Conservation (phyloP, 305 asterid genomes). For the Solanum hybrid region DNA sequence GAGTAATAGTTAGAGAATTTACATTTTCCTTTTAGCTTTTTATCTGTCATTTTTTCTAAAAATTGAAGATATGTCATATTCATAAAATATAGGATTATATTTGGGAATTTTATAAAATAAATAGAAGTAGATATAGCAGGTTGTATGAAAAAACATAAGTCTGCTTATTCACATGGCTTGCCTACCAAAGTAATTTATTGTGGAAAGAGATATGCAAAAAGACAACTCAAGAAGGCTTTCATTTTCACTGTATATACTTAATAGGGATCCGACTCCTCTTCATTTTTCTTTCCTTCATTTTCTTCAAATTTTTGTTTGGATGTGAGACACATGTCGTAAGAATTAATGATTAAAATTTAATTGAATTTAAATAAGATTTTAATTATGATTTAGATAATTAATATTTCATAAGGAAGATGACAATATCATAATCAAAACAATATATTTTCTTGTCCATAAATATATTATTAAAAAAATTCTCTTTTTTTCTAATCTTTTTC, state of each 20-base stretch:
- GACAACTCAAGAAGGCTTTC: neutral
- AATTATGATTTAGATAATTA: too few relatives aligned
- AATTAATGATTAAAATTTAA: too few relatives aligned
- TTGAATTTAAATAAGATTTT: too few relatives aligned
- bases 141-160: neutral
- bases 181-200: neutral
- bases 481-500: too few relatives aligned
- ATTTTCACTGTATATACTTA: neutral
- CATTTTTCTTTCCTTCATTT: too few relatives aligned
- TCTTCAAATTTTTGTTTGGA: fast-evolving
- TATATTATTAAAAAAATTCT: too few relatives aligned
- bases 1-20: neutral
- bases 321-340: too few relatives aligned
- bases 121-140: neutral
- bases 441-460: too few relatives aligned
- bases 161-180: neutral
- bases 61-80: neutral
- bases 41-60: neutral
- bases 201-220: neutral
- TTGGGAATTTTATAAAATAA: neutral
- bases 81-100: neutral
- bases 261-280: too few relatives aligned
- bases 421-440: too few relatives aligned
- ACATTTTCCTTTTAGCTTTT: neutral
- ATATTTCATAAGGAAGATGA: too few relatives aligned